A percentile compares a stretch with the other conserved stretches of the same genome.
Conservation (phyloP, 225 moss, liverwort and hornwort genomes). For the Polytrichum commune region DNA sequence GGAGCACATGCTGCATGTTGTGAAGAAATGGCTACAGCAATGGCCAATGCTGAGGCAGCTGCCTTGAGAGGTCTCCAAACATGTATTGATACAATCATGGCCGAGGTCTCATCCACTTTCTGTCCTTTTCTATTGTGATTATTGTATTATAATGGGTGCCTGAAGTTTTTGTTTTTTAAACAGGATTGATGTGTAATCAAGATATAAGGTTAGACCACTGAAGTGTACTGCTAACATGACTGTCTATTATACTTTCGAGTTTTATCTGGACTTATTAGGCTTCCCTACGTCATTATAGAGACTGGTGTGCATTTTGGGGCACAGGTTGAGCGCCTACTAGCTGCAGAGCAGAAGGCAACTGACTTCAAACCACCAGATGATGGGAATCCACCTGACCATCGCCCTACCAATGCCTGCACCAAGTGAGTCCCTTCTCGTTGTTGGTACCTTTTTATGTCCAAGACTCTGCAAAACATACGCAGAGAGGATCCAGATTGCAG, state of each 20-base stretch:
- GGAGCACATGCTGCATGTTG: conserved; percentile 99
- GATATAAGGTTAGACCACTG: background rate
- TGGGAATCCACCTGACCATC: conserved; percentile 96
- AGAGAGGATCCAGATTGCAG: too few relatives aligned
- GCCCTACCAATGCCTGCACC: conserved; percentile 87
- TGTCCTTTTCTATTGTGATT: background rate
- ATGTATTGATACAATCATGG: conserved; percentile 96
- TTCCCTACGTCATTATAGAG: too few relatives aligned
- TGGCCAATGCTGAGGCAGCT: conserved; percentile 93
- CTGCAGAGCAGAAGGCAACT: conserved; percentile 85
- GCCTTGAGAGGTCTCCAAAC: conserved; percentile 97
- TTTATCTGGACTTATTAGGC: too few relatives aligned
- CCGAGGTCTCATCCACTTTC: conserved; percentile 61
- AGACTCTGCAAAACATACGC: too few relatives aligned
- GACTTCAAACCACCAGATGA: conserved; percentile 91
- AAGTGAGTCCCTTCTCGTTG: conserved; percentile 43
- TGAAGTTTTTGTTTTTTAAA: background rate
- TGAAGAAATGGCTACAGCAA: conserved; percentile 99
- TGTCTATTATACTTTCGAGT: too few relatives aligned
- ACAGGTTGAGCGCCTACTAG: conserved; percentile 92
- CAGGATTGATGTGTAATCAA: background rate
- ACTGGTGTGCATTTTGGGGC: conserved; percentile 6
- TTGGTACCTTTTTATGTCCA: background rate
- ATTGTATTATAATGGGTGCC: too few relatives aligned
- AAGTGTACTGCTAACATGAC: background rate